Conservation (phyloP, 257 asterid genomes). For the Plectranthus barbatus region DNA sequence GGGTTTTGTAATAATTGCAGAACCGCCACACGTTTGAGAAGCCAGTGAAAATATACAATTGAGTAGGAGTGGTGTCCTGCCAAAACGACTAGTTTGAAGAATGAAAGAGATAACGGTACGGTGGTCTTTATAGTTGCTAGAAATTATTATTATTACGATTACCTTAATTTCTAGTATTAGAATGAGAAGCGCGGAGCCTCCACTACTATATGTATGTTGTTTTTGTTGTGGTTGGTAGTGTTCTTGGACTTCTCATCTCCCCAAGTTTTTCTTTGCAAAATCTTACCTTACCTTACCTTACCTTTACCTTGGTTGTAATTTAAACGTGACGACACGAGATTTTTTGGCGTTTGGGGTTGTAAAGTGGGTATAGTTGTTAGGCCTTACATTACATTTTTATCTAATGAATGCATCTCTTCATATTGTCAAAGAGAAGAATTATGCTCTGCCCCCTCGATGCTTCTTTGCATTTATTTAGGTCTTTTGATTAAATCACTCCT, state of each 20-base stretch:
- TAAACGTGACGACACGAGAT: neutral
- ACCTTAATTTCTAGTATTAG: neutral
- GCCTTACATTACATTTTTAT: too few species aligned
- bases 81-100: neutral
- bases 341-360: conserved; percentile 18
- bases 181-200: conserved; percentile 18
- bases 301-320: too few species aligned
- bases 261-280: conserved; percentile 7
- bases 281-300: neutral
- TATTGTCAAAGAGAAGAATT: too few species aligned
- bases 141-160: neutral
- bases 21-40: conserved; percentile 64
- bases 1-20: conserved; percentile 27
- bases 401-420: too few species aligned
- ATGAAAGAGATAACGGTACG: neutral
- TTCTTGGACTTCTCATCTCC: conserved; percentile 10
- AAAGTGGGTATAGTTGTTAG: conserved; percentile 30
- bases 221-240: conserved; percentile 5
- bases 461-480: too few species aligned
- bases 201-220: conserved; percentile 11
- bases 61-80: conserved; percentile 6
- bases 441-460: too few species aligned
- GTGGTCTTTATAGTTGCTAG: neutral
- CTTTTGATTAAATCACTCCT: too few species aligned
- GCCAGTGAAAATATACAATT: conserved; percentile 70